Base-by-base conservation (phyloP, 1,284 basidiomycete species). In the Kalmanozyma brasiliensis region DNA sequence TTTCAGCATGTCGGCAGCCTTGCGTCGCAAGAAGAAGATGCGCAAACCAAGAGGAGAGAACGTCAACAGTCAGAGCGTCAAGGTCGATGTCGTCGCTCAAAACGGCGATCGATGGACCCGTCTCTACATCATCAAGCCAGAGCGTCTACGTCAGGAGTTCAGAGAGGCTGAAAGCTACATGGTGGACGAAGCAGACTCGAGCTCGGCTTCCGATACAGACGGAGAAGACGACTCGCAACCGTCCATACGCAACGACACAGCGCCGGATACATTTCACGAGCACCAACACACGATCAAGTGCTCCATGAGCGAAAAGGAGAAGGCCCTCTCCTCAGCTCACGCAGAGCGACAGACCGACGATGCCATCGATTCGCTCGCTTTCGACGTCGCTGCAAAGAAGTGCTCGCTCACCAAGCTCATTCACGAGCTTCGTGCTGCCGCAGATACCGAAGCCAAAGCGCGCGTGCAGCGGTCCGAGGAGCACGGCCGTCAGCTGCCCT, bases 161-260 rank as follows among this genome's bases (percentile, higher is more conserved):
- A 45, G 74, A 37, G 70, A 70, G 40, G 73, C 74, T 2, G 74
- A 77, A 44, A 74, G 73, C 44, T 72, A 70, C 41, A 56, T 74
- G 51, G 58, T 57, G 36, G 56, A 57, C 22, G 36, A 59, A 7
- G 45, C 48, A n/a, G 38, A 49, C 17, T 57, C 47, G 14, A 47
- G 43, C 30, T 53, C 66, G 14, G 52, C 47, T 1, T 58, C 49
- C 8, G 67, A 62, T 8, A 52, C 56, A 8, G 61, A 55, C 10
- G 53, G 40, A 9, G 29, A 44, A 2, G 44, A 47, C 7, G n/a
- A n/a, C 46, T 41, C 19, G 16, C n/a, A 47, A 2, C 29, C 37
- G 1, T 26, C 13, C 23, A 33, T 32, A 22, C 63, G 53, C 11
- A 47, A 40, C n/a, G 49, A 35, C 4, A 8, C 38, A 5, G 35